These are phyloP conservation scores for Citrus glauca DNA, from an alignment of 345 rosid species.

Conservation along the genomic window DNA sequence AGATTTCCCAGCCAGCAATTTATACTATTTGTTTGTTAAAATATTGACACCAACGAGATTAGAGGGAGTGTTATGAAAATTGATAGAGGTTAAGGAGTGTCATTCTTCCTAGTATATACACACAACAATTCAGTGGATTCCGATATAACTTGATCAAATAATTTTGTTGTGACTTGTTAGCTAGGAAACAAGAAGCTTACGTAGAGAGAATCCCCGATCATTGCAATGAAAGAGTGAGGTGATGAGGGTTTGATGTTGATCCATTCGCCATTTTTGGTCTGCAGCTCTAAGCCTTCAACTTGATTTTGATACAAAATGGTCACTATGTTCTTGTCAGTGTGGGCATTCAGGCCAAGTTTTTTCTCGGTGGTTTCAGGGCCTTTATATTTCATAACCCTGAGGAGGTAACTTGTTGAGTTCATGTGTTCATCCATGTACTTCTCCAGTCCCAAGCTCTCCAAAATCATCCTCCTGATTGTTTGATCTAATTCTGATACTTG, in stretches of 20 bases:
- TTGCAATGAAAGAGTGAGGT: constrained; percentile 42
- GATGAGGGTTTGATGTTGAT: constrained; percentile 47
- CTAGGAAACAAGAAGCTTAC: constrained; percentile 22
- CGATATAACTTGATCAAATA: neutral
- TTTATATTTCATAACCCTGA: constrained; percentile 52
- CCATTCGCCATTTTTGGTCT: constrained; percentile 51
- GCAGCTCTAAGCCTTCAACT: constrained; percentile 50
- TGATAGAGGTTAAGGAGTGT: neutral
- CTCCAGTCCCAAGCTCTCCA: constrained; percentile 49
- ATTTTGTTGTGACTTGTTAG: neutral
- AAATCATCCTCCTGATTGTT: constrained; percentile 23
- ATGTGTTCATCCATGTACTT: constrained; percentile 58
- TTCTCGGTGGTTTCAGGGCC: constrained; percentile 48
- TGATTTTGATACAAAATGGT: constrained; percentile 62
- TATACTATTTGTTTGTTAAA: constrained; percentile 22
- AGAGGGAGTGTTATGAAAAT: no score
- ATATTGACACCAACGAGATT: no score
- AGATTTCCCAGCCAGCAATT: no score
- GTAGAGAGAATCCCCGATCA: constrained; percentile 55
- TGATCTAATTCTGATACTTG: constrained; percentile 31
- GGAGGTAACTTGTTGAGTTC: constrained; percentile 48
- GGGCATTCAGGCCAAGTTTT: constrained; percentile 39
- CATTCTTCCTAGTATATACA: no score
- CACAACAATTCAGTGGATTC: no score
- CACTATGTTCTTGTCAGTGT: constrained; percentile 57